Evolutionary conservation across 192 early-diverging fungal genomes (phyloP).

Genomic region (Gryganskiella cystojenkinii): DNA sequence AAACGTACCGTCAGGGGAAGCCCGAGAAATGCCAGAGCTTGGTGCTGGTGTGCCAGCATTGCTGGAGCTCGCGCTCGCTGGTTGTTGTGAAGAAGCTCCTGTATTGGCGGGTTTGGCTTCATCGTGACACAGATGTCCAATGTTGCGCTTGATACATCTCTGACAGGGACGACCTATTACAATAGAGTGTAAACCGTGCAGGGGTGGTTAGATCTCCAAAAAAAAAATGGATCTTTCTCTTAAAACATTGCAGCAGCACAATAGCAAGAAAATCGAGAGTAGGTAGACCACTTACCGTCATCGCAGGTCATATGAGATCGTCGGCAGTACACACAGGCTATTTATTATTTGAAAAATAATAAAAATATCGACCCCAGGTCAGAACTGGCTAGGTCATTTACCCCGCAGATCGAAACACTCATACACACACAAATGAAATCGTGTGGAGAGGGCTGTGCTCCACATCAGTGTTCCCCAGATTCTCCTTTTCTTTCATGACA

Average conservation of each 20-base stretch:
- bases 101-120: constrained; percentile 65
- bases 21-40: constrained; percentile 16
- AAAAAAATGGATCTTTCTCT: not conserved
- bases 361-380: not conserved
- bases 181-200: constrained; percentile 3
- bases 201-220: not conserved
- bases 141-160: constrained; percentile 94
- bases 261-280: not conserved
- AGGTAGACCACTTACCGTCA: constrained; percentile 59
- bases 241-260: not conserved
- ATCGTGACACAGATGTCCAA: constrained; percentile 94
- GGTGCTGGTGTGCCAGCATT: constrained; percentile 16
- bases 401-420: not conserved
- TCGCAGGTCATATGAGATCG: constrained; percentile 98
- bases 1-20: constrained; percentile 28
- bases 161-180: constrained; percentile 87
- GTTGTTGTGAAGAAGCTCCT: constrained; percentile 37
- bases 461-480: no score
- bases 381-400: not conserved
- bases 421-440: no score
- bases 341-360: not conserved
- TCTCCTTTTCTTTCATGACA: no score
- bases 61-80: constrained; percentile 20
- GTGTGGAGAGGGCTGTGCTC: no score
- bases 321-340: constrained; percentile 95